Conservation (phyloP, 257 asterid species). For the Solanum ossicruentum region DNA sequence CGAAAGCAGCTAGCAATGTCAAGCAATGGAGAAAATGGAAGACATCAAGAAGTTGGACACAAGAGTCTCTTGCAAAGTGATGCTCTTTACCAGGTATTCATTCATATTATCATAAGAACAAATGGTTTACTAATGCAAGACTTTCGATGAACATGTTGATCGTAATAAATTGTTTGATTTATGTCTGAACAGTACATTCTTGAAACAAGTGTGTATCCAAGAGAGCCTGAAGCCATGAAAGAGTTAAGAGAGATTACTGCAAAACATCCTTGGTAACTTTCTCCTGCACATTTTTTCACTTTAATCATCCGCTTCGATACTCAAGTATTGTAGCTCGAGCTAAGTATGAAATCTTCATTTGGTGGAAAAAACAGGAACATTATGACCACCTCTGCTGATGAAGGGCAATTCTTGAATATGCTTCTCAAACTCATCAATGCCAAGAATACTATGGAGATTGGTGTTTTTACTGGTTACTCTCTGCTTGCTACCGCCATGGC, state of each 20-base stretch:
- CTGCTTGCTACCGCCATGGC: slow-evolving; percentile 49
- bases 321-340: neutral
- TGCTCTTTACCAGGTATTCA: slow-evolving; percentile 7
- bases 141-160: neutral
- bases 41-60: slow-evolving; percentile 13
- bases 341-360: neutral
- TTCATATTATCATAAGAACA: neutral
- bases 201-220: slow-evolving; percentile 43
- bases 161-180: neutral
- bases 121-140: neutral
- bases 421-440: slow-evolving; percentile 46
- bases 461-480: slow-evolving; percentile 58
- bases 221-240: slow-evolving; percentile 33
- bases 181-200: slow-evolving; percentile 19
- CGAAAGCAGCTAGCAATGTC: neutral
- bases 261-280: slow-evolving; percentile 7
- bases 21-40: neutral
- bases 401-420: slow-evolving; percentile 41
- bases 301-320: neutral
- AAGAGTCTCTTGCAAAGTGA: slow-evolving; percentile 4
- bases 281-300: neutral
- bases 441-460: slow-evolving; percentile 39
- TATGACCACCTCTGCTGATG: slow-evolving; percentile 55
- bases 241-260: slow-evolving; percentile 22
- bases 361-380: slow-evolving; percentile 12